phyloP scores from a whole-genome alignment of 1,284 basidiomycete species.

The Pholiota adiposa region DNA sequence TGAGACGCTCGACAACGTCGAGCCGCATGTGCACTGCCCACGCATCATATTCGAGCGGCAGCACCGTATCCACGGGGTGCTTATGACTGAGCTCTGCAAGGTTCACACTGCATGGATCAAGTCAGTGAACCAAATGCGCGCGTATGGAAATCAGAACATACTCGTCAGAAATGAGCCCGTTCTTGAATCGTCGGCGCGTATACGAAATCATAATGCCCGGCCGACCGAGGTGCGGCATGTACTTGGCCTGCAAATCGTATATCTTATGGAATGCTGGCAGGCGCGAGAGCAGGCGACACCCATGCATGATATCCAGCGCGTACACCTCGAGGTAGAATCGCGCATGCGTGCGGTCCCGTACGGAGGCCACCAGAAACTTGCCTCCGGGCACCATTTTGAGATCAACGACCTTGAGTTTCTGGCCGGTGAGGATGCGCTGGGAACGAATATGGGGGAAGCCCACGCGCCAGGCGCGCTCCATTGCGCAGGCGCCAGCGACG shows the following conservation, averaged over 20 bases:
- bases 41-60: constrained; percentile 46
- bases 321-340: constrained; percentile 59
- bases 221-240: constrained; percentile 50
- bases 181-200: constrained; percentile 29
- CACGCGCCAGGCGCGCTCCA: constrained; percentile 61
- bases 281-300: constrained; percentile 54
- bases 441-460: constrained; percentile 41
- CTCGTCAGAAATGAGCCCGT: constrained; percentile 31
- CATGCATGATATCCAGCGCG: constrained; percentile 58
- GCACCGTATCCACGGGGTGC: constrained; percentile 22
- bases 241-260: constrained; percentile 65
- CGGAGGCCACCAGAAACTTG: constrained; percentile 67
- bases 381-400: constrained; percentile 72
- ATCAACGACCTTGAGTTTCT: constrained; percentile 50
- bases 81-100: constrained; percentile 48
- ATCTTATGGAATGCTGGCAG: constrained; percentile 55
- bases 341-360: constrained; percentile 45
- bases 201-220: constrained; percentile 66
- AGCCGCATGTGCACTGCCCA: constrained; percentile 52
- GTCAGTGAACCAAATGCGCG: too few species aligned
- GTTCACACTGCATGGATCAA: constrained; percentile 32
- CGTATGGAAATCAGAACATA: not conserved
- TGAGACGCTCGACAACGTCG: constrained; percentile 51
- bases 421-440: constrained; percentile 39
- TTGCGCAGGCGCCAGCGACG: constrained; percentile 61